phyloP scores from a whole-genome alignment of 1,139 yeast species.

The Geotrichum reessii region DNA sequence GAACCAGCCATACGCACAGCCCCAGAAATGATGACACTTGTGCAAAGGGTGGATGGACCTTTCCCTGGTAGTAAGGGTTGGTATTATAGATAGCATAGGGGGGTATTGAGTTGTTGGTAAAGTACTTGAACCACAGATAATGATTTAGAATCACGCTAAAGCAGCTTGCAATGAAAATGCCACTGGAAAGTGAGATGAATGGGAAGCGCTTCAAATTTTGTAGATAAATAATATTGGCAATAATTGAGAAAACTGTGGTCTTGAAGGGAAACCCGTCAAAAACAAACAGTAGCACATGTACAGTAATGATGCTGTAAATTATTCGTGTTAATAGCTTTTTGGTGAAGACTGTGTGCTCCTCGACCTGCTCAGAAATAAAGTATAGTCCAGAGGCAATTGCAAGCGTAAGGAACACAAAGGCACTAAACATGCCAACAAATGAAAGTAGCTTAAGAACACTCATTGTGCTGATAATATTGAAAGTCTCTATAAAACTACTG shows the following conservation, averaged over 20 bases:
- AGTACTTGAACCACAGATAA: constrained; percentile 83
- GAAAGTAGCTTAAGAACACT: constrained; percentile 42
- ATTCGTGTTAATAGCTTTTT: constrained; percentile 57
- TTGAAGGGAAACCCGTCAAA: constrained; percentile 76
- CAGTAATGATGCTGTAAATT: constrained; percentile 53
- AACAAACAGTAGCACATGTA: constrained; percentile 52
- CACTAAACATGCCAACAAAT: constrained; percentile 63
- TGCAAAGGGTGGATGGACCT: constrained; percentile 72
- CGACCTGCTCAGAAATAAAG: constrained; percentile 86
- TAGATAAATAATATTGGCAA: constrained; percentile 64
- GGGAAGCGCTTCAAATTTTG: constrained; percentile 81
- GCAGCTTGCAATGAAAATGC: constrained; percentile 66
- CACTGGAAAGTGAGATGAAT: constrained; percentile 64
- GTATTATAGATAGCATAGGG: constrained; percentile 37
- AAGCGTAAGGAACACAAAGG: constrained; percentile 66
- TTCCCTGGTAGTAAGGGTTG: constrained; percentile 38
- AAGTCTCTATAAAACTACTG: not conserved
- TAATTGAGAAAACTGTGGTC: constrained; percentile 58
- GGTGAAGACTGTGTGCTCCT: constrained; percentile 86
- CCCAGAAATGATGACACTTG: constrained; percentile 95
- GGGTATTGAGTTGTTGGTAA: constrained; percentile 58
- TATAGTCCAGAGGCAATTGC: constrained; percentile 82
- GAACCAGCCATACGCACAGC: constrained; percentile 86
- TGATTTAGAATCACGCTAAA: constrained; percentile 73
- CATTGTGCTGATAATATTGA: constrained; percentile 8